Evolutionary conservation across 2,329 filamentous ascomycete species (phyloP), one percentile per base, ranked within the genome.

Genomic region (Fusarium compactum): DNA sequence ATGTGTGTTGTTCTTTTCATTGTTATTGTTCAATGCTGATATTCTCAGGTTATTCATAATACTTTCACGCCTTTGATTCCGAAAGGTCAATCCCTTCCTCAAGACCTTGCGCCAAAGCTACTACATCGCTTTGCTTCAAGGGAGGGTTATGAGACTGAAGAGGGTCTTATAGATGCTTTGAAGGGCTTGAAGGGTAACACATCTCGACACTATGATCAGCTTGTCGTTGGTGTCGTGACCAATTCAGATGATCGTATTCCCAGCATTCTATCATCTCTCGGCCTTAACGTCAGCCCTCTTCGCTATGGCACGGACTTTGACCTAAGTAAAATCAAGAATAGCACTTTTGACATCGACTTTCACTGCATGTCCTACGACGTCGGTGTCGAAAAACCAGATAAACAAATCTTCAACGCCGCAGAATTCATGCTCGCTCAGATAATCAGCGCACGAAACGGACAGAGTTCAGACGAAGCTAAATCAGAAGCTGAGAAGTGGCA

Each of bases 331-430:
- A 3, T 53, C 8, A 25, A 24, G 2, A 14, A 8, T 1, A 5
- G 25, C 4, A 44, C 15, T 0, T 59, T 63, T 15, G 60, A 73
- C 1, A 56, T 73, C 2, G 71, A 73, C 11, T 73, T 73, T 3
- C 71, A 73, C 1, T 73, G 71, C 43, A 84, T 90, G 75, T 91
- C 88, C 20, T 91, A 91, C 68, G 88, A 91, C 70, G 85, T 87
- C 7, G 89, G 89, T 0, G 75, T 79, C 25, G 86, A 87, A 69
- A 92, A 92, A 75, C 90, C 90, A 0, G 81, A 88, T 55, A 67
- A 62, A 11, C 69, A 75, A 5, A 89, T 91, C 4, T 92, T 91
- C 65, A 76, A 81, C 2, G 84, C 87, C 0, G 89, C 88, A 0
- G 81, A 84, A 46, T 67, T 76, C 2, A 79, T 88, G 80, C 74